Conservation (phyloP, 2,329 filamentous ascomycete species). For the Davidsoniella neocaledoniae region DNA sequence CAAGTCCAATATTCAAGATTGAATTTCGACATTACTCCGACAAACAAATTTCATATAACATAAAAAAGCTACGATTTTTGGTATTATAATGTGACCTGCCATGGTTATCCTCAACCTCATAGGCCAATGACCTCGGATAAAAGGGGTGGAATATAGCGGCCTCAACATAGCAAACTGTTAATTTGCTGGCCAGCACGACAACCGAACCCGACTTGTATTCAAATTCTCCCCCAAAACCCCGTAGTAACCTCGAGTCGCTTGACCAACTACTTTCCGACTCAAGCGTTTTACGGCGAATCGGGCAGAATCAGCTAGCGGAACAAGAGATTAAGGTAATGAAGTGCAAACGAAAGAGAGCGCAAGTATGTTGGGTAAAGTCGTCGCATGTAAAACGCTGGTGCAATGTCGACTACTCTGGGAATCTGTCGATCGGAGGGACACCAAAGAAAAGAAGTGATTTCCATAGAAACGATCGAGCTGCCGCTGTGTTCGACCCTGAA, state of each 20-base stretch:
- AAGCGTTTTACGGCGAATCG: slow-evolving; percentile 8
- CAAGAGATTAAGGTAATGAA: too few relatives aligned
- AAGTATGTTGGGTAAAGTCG: too few relatives aligned
- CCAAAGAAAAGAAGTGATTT: slow-evolving; percentile 55
- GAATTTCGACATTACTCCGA: neutral
- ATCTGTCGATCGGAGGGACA: slow-evolving; percentile 86
- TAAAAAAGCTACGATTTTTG: neutral
- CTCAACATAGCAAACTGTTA: slow-evolving; percentile 20
- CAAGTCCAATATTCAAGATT: too few relatives aligned
- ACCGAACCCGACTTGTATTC: neutral
- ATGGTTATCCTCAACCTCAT: slow-evolving; percentile 91
- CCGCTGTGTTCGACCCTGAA: slow-evolving; percentile 51
- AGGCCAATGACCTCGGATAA: slow-evolving; percentile 79
- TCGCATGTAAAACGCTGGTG: neutral
- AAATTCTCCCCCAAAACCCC: neutral
- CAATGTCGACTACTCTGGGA: slow-evolving; percentile 43
- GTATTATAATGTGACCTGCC: slow-evolving; percentile 19
- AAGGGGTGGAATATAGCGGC: slow-evolving; percentile 79
- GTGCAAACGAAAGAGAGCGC: too few relatives aligned
- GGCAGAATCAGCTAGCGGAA: slow-evolving; percentile 1
- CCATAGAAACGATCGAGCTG: slow-evolving; percentile 71
- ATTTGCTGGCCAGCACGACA: too few relatives aligned
- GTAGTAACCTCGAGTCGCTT: neutral
- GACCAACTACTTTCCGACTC: neutral
- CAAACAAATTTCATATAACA: neutral